Base-by-base conservation (phyloP, 345 rosid species). In the Arabis hirsuta region DNA sequence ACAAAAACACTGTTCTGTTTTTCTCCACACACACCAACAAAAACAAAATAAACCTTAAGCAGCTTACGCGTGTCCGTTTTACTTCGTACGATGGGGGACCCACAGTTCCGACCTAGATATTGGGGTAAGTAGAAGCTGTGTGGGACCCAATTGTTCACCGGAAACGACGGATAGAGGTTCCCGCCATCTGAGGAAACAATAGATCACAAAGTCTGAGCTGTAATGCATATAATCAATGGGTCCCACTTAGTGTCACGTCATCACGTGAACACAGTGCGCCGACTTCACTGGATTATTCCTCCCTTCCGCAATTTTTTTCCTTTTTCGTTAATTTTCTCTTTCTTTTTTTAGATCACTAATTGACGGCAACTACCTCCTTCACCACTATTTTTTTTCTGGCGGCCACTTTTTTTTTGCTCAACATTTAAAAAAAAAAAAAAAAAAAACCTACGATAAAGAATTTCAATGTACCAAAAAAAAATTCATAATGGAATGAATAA, bases 261-360 rank as follows among this genome's bases (percentile, higher is more conserved):
- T 67, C 79, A 69, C 79, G 73, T 75, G 69, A 68, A 68, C 57
- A 74, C 69, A 22, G 19, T 54, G 56, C 69, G 69, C 79, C 73
- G 78, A 67, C 78, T 68, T 0, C 73, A 75, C 73, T 8, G 64
- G 73, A 74, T 67, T 65, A 2, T 19, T 51, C 61, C 67, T n/a
- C 62, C 48, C 41, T 36, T 7, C 26, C 41, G 27, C 62, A 31
- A 39, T 7, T 66, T 59, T 38, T 76, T 76, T 76, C 79, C 79
- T 24, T 62, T 75, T 68, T 75, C 64, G 79, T 68, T 75, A 8
- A 7, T 61, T 68, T 67, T 26, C 9, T 53, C 14, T 36, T 68
- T 76, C 52, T 44, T 48, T 54, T 76, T 69, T 76, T 14, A 26
- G 73, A 46, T 54, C 58, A 54, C 41, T 32, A 54, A 68, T 75